Base-by-base conservation (phyloP, 2,329 filamentous ascomycete species). In the Pseudocercospora pini-densiflorae region DNA sequence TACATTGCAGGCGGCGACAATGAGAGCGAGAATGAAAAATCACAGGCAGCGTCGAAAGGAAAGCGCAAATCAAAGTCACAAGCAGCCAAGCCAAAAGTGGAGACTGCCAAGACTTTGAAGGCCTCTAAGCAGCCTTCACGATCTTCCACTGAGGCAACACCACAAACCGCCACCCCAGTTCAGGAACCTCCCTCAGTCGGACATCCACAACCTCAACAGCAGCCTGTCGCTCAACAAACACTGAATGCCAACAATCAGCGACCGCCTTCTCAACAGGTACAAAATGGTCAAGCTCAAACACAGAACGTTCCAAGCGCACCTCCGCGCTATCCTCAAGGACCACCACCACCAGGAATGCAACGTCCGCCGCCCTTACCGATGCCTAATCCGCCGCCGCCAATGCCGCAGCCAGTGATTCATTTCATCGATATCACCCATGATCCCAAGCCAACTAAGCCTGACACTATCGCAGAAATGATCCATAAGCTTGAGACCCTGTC, bases 1-100 rank as follows among this genome's bases (percentile, higher is more conserved):
- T 79, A 77, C 63, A 71, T 77, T 63, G 66, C 71, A 16, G 75
- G 68, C 16, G 70, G 66, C 36, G 73, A 71, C 19, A 70, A 74
- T 6, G 71, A 71, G 7, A 62, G 67, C 19, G 54, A 59, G 47
- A 51, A 31, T 36, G 51, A 45, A 27, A 62, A 66, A 59, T 43
- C 54, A 60, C 53, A 66, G 64, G 53, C 55, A 19, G 57, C 31
- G 55, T n/a, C 29, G 16, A 36, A 58, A 40, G 31, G 55, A 19
- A 58, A 58, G 55, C 55, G 55, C 55, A 58, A 58, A 58, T 36
- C 55, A 2, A 24, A 33, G 31, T 58, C 55, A 43, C 29, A 59
- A 36, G 19, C 63, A 45, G 19, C 63, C 19, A 66, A 68, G 59
- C 40, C 55, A 23, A 65, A 61, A 40, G 24, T 40, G 19, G 47